Evolutionary conservation across 2,329 filamentous ascomycete genomes (phyloP).

Genomic region (Fusarium chuoi): DNA sequence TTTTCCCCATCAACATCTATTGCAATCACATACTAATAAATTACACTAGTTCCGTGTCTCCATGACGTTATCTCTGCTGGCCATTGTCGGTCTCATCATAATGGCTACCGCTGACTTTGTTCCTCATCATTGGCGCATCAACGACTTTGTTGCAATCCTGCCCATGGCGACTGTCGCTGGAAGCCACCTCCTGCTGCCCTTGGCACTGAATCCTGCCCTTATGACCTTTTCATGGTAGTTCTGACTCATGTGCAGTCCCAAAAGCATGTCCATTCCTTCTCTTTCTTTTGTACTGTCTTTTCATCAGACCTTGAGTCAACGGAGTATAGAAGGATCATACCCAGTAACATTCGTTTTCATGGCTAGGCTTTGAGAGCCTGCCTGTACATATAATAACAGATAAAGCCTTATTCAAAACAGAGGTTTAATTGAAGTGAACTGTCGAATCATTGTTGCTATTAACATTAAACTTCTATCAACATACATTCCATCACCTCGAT

Average conservation of each 20-base stretch:
- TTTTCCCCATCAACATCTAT: constrained; percentile 51
- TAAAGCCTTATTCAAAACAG: background rate
- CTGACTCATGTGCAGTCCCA: background rate
- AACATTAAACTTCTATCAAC: background rate
- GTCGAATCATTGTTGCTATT: background rate
- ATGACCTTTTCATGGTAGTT: constrained; percentile 80
- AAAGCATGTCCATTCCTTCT: constrained; percentile 6
- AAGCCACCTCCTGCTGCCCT: constrained; percentile 76
- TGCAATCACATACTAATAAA: constrained; percentile 33
- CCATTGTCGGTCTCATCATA: constrained; percentile 71
- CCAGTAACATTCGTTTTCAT: constrained; percentile 14
- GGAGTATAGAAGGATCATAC: constrained; percentile 23
- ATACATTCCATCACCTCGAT: background rate
- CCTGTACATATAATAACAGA: background rate
- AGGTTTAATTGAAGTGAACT: background rate
- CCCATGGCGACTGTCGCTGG: constrained; percentile 78
- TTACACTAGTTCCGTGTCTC: constrained; percentile 73
- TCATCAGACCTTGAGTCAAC: background rate
- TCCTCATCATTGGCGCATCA: constrained; percentile 73
- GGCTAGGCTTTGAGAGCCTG: background rate
- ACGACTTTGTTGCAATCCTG: constrained; percentile 78
- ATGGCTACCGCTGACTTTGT: constrained; percentile 72
- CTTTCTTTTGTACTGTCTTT: background rate
- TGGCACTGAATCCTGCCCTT: constrained; percentile 80
- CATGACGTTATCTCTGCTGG: constrained; percentile 69